Conservation (phyloP, 2,329 filamentous ascomycete species). For the Hypoxylon sp. region DNA sequence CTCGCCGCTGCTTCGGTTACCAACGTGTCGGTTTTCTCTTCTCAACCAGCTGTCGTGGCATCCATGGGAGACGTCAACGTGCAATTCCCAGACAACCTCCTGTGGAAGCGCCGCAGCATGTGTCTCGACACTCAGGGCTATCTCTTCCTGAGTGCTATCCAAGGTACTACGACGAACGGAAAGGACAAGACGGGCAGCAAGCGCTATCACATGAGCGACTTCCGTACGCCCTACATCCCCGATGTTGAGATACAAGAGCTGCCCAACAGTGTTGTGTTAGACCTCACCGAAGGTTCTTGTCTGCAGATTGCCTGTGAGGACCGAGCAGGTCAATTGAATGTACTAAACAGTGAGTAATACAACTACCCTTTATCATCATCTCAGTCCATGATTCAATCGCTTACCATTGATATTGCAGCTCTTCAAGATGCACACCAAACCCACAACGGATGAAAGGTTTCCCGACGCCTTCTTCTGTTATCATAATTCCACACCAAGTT, state of each 20-base stretch:
- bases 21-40: constrained; percentile 40
- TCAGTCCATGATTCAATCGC: constrained; percentile 23
- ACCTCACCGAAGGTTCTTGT: constrained; percentile 70
- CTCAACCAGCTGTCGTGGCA: constrained; percentile 64
- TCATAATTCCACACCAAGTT: constrained; percentile 21
- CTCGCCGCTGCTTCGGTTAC: constrained; percentile 45
- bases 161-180: constrained; percentile 66
- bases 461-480: constrained; percentile 18
- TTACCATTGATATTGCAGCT: constrained; percentile 51
- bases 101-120: constrained; percentile 95
- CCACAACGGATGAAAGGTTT: constrained; percentile 51
- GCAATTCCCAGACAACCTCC: constrained; percentile 93
- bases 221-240: constrained; percentile 81
- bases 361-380: background rate
- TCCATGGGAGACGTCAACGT: constrained; percentile 93
- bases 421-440: constrained; percentile 57
- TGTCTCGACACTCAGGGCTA: constrained; percentile 86
- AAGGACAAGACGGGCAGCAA: constrained; percentile 70
- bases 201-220: constrained; percentile 87
- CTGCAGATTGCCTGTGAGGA: constrained; percentile 74
- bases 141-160: constrained; percentile 80
- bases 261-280: constrained; percentile 80
- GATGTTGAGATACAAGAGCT: constrained; percentile 94
- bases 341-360: constrained; percentile 64
- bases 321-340: constrained; percentile 66